These are phyloP conservation scores for Diaporthe batatas DNA, from an alignment of 2,329 filamentous ascomycete genomes.

Conservation along the genomic window DNA sequence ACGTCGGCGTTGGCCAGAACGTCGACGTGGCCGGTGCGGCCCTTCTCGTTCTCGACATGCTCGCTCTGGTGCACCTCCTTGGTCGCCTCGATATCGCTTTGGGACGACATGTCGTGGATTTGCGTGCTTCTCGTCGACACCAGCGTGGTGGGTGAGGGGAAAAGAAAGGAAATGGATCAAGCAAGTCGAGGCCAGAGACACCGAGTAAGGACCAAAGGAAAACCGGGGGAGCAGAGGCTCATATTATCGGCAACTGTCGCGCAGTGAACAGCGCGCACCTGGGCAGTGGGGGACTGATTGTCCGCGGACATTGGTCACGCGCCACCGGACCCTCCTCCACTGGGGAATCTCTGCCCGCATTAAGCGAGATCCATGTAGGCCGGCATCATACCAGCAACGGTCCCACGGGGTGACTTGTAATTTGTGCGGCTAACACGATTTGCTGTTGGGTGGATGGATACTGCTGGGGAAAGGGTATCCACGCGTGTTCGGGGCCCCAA, in stretches of 20 bases:
- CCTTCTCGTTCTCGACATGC: constrained; percentile 38
- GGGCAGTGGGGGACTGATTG: neutral
- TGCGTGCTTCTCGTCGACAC: neutral
- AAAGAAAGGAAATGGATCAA: neutral
- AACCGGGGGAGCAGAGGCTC: neutral
- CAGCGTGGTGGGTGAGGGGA: neutral
- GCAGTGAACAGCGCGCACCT: too few species aligned
- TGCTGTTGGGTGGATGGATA: neutral
- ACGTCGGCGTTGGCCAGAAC: constrained; percentile 53
- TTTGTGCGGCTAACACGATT: constrained; percentile 10
- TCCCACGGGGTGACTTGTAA: too few species aligned
- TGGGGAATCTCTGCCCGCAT: neutral
- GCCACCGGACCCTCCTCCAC: neutral
- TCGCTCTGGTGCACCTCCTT: constrained; percentile 5
- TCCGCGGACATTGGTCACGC: neutral
- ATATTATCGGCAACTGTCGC: neutral
- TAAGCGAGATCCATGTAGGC: neutral
- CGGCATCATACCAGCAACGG: constrained; percentile 7
- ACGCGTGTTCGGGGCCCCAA: neutral
- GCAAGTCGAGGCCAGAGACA: neutral
- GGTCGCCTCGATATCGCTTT: constrained; percentile 14
- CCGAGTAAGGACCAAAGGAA: neutral
- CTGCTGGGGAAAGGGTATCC: neutral
- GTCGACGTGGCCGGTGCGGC: constrained; percentile 51
- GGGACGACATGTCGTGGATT: neutral